Base-by-base conservation (phyloP, 192 early-diverging fungal species). In the Allomyces arbusculus region DNA sequence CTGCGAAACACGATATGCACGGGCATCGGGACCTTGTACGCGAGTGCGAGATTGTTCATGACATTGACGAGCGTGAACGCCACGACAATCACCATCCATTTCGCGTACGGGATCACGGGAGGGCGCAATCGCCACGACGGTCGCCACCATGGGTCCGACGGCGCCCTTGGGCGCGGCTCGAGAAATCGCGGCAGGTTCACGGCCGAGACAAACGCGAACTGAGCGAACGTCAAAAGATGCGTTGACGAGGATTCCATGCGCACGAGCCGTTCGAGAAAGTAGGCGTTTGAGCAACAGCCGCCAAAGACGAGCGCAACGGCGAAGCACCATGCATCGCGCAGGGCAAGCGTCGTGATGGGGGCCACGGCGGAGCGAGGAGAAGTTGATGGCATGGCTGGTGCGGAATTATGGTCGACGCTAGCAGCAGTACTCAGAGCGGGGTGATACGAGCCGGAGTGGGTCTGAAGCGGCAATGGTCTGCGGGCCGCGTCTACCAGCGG, bases 1-100 rank as follows among this genome's bases (percentile, higher is more conserved):
- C 86, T 88, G 24, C 92, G 76, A 70, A 95, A 95, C 40, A 95
- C 87, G 63, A 95, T 95, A 71, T 95, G 90, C 64, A 95, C 63
- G 16, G 92, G 92, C 44, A 95, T 86, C 23, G 90, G 82, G 43
- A 95, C 88, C 28, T 79, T 75, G 71, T 81, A 91, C 6, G 84
- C 87, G 10, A 92, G 76, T 0, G 90, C 85, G 70, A 83, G 72
- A 70, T 94, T 94, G 69, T 92, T 92, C 63, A 91, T 72, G 6
- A 90, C 79, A 0, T 89, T 90, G 9, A 87, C 86, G 5, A 74
- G 72, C 68, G 89, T 90, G 67, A 89, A 92, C 69, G 92, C 65
- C 24, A 78, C 69, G 1, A 95, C 92, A 69, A 91, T 86, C 9
- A 79, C 71, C 26, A 84, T 16, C 90, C 90, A 95, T 4, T 83